A percentile compares a stretch with the other conserved stretches of the same genome.
phyloP scores from a whole-genome alignment of 495 filamentous ascomycete species.

The Lasiosphaeriaceae sp. region DNA sequence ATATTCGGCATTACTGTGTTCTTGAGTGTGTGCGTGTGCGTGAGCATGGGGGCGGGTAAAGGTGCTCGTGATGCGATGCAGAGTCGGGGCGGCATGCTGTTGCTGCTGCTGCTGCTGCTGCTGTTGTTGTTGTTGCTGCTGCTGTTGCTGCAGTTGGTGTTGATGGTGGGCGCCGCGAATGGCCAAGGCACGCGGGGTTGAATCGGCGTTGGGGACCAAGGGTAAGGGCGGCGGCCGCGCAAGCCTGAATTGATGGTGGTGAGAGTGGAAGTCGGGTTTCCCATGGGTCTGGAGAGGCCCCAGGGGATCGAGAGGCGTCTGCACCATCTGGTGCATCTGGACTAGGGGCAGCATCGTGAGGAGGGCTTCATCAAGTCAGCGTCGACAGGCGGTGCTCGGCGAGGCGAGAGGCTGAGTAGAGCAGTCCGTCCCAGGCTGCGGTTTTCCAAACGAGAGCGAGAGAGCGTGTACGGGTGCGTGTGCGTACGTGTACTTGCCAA shows the following conservation, averaged over 20 bases:
- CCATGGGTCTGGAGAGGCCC: constrained; percentile 27
- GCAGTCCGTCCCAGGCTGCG: neutral
- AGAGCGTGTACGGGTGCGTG: neutral
- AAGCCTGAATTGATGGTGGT: constrained; percentile 19
- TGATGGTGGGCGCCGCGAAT: constrained; percentile 37
- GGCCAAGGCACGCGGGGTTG: constrained; percentile 34
- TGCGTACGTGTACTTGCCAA: neutral
- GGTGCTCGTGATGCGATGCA: constrained; percentile 28
- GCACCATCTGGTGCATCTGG: constrained; percentile 49
- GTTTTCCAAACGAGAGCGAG: neutral
- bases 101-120: neutral
- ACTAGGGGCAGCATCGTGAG: constrained; percentile 42
- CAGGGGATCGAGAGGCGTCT: constrained; percentile 33
- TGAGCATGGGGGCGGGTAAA: constrained; percentile 33
- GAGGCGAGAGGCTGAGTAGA: neutral
- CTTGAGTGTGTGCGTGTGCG: constrained; percentile 26
- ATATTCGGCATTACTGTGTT: constrained; percentile 55
- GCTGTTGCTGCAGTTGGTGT: neutral
- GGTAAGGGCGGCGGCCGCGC: constrained; percentile 14
- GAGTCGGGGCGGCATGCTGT: constrained; percentile 3
- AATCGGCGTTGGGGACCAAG: constrained; percentile 15
- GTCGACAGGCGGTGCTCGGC: neutral
- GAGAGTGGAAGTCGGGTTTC: constrained; percentile 28
- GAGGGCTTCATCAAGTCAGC: constrained; percentile 9
- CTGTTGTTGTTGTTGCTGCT: neutral